Percentiles rank a stretch among this genome's conserved stretches.
Evolutionary conservation across 2,329 filamentous ascomycete genomes (phyloP).

Genomic region (Acarospora socialis): DNA sequence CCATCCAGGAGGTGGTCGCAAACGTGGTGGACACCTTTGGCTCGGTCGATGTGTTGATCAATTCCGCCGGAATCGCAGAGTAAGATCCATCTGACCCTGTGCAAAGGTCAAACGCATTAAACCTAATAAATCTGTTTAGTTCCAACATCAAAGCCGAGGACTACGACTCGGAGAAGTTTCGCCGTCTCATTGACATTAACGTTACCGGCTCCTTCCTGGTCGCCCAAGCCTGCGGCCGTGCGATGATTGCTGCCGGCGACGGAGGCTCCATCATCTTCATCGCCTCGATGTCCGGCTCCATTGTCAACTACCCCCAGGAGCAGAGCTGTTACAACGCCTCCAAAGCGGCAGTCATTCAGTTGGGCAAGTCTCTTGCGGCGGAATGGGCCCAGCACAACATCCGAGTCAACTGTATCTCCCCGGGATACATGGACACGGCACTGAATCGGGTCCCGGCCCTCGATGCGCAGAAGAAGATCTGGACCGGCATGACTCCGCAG

Average conservation of each 20-base stretch:
- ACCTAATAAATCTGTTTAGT: conserved; percentile 19
- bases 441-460: conserved; percentile 27
- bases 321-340: conserved; percentile 20
- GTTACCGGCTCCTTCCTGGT: conserved; percentile 66
- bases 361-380: conserved; percentile 21
- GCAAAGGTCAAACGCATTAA: background rate
- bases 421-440: conserved; percentile 23
- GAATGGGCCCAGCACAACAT: conserved; percentile 19
- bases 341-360: conserved; percentile 20
- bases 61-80: conserved; percentile 67
- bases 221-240: conserved; percentile 54
- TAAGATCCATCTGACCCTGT: conserved; percentile 20
- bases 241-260: conserved; percentile 59
- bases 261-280: conserved; percentile 60
- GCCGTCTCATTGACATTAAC: conserved; percentile 69
- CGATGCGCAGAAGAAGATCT: conserved; percentile 70
- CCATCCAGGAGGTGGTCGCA: conserved; percentile 55
- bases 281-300: conserved; percentile 45
- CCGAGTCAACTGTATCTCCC: conserved; percentile 15
- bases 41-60: conserved; percentile 60
- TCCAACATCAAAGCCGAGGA: conserved; percentile 72
- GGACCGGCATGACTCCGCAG: conserved; percentile 61
- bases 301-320: conserved; percentile 12
- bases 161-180: conserved; percentile 64
- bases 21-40: conserved; percentile 53